Conservation (phyloP, 2,329 filamentous ascomycete genomes). For the Colletotrichum tropicicola region DNA sequence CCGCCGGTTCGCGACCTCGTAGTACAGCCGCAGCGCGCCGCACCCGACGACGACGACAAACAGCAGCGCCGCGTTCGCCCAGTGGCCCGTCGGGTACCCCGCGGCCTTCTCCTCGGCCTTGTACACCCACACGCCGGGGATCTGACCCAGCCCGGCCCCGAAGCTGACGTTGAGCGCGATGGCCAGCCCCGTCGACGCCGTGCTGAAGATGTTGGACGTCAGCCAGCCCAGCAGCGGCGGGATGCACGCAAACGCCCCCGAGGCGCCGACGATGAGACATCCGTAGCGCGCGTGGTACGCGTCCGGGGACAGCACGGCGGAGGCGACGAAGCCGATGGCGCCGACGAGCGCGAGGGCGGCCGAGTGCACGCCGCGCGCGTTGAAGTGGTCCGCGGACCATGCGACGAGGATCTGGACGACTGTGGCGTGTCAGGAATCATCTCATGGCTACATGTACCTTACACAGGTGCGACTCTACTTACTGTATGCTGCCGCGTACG, state of each 20-base stretch:
- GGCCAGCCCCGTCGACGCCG: conserved; percentile 71
- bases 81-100: conserved; percentile 77
- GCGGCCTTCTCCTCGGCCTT: conserved; percentile 65
- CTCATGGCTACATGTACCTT: not conserved
- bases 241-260: conserved; percentile 74
- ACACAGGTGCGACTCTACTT: no score
- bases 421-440: conserved; percentile 27
- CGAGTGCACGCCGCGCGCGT: conserved; percentile 58
- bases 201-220: conserved; percentile 63
- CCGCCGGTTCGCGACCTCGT: conserved; percentile 55
- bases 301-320: conserved; percentile 64
- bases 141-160: conserved; percentile 73
- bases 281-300: conserved; percentile 72
- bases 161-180: conserved; percentile 77
- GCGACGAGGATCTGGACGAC: conserved; percentile 53
- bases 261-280: conserved; percentile 73
- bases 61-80: conserved; percentile 69
- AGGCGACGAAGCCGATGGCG: conserved; percentile 64
- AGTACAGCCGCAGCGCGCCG: conserved; percentile 63
- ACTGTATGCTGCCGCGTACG: conserved; percentile 69
- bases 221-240: conserved; percentile 61
- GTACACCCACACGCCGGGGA: conserved; percentile 79
- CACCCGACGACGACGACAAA: conserved; percentile 66
- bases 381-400: conserved; percentile 71
- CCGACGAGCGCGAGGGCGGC: conserved; percentile 46